Conservation (phyloP, 2,329 filamentous ascomycete genomes). For the Pleoardoris graminearum region DNA sequence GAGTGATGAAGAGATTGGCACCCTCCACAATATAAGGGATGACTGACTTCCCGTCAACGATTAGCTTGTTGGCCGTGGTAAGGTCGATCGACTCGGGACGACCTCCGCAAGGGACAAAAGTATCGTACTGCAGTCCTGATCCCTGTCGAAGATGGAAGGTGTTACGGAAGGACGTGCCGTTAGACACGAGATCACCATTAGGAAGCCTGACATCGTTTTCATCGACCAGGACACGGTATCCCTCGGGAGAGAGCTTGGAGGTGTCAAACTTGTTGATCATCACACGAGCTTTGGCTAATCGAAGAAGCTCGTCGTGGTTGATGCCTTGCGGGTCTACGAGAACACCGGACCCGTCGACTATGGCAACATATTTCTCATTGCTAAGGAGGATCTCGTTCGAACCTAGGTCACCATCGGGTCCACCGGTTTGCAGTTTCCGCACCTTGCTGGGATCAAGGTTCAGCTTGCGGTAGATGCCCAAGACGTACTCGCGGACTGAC, state of each 20-base stretch:
- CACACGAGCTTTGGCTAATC: slow-evolving; percentile 79
- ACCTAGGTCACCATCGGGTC: slow-evolving; percentile 92
- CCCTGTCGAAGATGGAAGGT: slow-evolving; percentile 80
- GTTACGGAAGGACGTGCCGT: slow-evolving; percentile 95
- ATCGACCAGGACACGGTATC: slow-evolving; percentile 90
- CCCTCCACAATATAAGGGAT: slow-evolving; percentile 98
- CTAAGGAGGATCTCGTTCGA: slow-evolving; percentile 97
- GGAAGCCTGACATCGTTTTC: slow-evolving; percentile 88
- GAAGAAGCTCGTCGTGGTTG: slow-evolving; percentile 78
- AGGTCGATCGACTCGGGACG: slow-evolving; percentile 96
- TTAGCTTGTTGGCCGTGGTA: slow-evolving; percentile 81
- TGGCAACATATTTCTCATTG: slow-evolving; percentile 91
- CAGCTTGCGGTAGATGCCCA: slow-evolving; percentile 96
- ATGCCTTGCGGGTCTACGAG: slow-evolving; percentile 91
- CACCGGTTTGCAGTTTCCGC: slow-evolving; percentile 95
- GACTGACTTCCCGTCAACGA: slow-evolving; percentile 81
- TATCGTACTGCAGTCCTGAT: slow-evolving; percentile 72
- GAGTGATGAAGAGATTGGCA: slow-evolving; percentile 97
- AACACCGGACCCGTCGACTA: slow-evolving; percentile 96
- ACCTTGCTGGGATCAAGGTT: slow-evolving; percentile 83
- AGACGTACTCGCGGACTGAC: slow-evolving; percentile 92
- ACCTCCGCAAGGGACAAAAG: slow-evolving; percentile 94
- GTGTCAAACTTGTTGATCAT: slow-evolving; percentile 91
- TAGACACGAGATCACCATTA: slow-evolving; percentile 80
- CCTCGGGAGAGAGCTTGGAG: slow-evolving; percentile 81